Percentiles rank a stretch among this genome's conserved stretches.
Evolutionary conservation across 2,329 filamentous ascomycete species (phyloP).

Genomic region (Cytospora chrysosperma): DNA sequence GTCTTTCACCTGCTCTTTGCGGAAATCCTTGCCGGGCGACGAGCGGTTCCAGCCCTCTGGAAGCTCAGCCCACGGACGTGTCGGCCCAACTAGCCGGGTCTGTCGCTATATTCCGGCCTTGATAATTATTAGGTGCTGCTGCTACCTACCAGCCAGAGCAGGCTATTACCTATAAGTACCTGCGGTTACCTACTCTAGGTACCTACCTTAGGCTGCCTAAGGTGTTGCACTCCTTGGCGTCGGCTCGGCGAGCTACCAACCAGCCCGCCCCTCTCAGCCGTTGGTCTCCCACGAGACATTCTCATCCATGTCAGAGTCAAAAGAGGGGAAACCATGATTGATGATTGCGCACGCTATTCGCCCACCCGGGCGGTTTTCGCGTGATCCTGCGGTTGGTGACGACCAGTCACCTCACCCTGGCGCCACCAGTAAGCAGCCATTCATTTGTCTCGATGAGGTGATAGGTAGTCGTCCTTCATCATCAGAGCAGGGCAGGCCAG

Average conservation of each 20-base stretch:
- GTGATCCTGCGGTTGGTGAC: conserved; percentile 13
- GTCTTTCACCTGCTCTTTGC: conserved; percentile 12
- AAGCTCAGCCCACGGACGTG: not conserved
- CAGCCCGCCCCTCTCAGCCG: too few relatives aligned
- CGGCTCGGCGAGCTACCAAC: not conserved
- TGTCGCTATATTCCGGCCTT: not conserved
- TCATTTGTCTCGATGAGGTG: not conserved
- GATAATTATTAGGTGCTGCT: not conserved
- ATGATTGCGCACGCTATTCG: conserved; percentile 9
- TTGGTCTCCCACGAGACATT: not conserved
- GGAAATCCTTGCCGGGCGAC: conserved; percentile 13
- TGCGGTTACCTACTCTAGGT: too few relatives aligned
- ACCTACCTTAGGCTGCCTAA: too few relatives aligned
- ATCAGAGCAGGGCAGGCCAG: not conserved
- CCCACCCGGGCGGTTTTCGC: not conserved
- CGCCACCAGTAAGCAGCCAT: not conserved
- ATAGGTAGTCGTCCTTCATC: too few relatives aligned
- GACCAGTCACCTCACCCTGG: not conserved
- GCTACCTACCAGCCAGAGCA: not conserved
- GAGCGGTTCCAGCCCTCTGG: not conserved
- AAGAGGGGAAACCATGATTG: conserved; percentile 4
- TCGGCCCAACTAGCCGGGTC: not conserved
- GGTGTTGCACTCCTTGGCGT: not conserved
- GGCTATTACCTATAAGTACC: too few relatives aligned
- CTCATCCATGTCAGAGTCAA: not conserved